phyloP scores from a whole-genome alignment of 768 basidiomycete genomes.

The Pisolithus orientalis region DNA sequence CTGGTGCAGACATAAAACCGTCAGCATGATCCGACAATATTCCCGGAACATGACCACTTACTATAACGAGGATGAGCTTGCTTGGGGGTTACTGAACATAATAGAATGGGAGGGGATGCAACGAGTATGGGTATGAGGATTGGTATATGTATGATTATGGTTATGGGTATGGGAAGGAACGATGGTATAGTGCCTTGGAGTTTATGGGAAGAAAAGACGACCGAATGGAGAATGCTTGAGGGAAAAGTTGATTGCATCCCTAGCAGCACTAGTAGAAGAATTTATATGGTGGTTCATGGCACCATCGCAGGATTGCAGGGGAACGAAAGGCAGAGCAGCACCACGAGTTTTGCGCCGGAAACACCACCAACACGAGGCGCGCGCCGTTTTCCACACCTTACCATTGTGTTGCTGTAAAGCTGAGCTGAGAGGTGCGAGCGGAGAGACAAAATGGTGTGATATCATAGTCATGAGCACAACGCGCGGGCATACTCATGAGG shows the following conservation, averaged over 20 bases:
- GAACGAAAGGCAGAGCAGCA: conserved; percentile 28
- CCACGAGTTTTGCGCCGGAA: conserved; percentile 13
- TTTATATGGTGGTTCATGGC: conserved; percentile 8
- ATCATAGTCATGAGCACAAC: not conserved
- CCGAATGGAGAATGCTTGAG: not conserved
- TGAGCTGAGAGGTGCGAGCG: not conserved
- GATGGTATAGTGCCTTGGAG: not conserved
- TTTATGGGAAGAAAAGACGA: not conserved
- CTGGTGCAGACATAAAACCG: conserved; percentile 8
- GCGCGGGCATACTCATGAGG: conserved; percentile 12
- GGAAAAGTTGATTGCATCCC: not conserved
- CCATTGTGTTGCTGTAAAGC: not conserved
- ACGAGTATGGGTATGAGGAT: too few relatives aligned
- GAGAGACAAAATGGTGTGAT: not conserved
- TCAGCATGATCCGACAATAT: not conserved
- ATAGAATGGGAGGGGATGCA: not conserved
- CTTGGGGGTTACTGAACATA: conserved; percentile 21
- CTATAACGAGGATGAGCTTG: conserved; percentile 22
- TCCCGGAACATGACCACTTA: conserved; percentile 4
- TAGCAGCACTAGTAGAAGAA: not conserved
- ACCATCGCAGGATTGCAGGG: conserved; percentile 20
- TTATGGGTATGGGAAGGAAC: not conserved
- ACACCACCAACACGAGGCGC: not conserved
- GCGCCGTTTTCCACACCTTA: not conserved
- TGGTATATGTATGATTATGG: too few relatives aligned